These are phyloP conservation scores for Phoma sp. DNA, from an alignment of 2,329 filamentous ascomycete species.

Conservation along the genomic window DNA sequence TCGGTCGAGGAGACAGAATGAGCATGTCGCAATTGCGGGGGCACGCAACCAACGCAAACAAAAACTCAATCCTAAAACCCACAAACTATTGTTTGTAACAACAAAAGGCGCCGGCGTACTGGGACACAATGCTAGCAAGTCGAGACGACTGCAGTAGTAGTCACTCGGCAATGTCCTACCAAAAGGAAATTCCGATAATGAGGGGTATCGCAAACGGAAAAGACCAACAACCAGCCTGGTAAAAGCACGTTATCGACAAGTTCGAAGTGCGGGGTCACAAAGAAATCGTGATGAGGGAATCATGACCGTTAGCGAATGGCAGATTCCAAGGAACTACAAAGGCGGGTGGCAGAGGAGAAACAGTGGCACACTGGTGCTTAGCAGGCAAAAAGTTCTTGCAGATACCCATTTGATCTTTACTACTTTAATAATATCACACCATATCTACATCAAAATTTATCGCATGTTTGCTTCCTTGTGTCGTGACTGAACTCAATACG, in stretches of 20 bases:
- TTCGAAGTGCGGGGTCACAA: slow-evolving; percentile 13
- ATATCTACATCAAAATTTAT: not conserved
- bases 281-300: slow-evolving; percentile 5
- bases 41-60: slow-evolving; percentile 10
- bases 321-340: not conserved
- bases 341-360: not conserved
- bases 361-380: slow-evolving; percentile 1
- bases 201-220: slow-evolving; percentile 11
- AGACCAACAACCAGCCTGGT: slow-evolving; percentile 2
- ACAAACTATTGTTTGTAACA: slow-evolving; percentile 4
- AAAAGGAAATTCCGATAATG: slow-evolving; percentile 2
- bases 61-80: not conserved
- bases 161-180: not conserved
- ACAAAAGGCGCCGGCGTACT: slow-evolving; percentile 12
- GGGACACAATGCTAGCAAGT: slow-evolving; percentile 5
- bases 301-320: slow-evolving; percentile 3
- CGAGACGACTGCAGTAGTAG: slow-evolving; percentile 1
- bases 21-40: slow-evolving; percentile 7
- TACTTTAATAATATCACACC: slow-evolving; percentile 9
- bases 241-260: slow-evolving; percentile 12
- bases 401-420: slow-evolving; percentile 18
- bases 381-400: slow-evolving; percentile 6
- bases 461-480: not conserved
- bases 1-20: slow-evolving; percentile 26
- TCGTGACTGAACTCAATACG: not conserved